Evolutionary conservation across 257 asterid species (phyloP).

Genomic region (Misopates orontium): DNA sequence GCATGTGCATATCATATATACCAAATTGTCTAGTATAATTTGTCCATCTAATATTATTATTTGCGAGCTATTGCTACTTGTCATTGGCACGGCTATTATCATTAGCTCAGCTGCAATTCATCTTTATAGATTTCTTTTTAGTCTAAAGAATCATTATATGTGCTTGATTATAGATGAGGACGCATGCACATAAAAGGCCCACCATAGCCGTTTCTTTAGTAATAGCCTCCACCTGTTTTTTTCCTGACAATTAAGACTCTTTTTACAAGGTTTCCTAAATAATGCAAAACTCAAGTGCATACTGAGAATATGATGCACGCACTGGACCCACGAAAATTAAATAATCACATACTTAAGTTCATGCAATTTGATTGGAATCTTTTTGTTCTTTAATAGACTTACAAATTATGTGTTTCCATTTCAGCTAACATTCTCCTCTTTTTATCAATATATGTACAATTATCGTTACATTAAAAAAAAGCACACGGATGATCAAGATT

Average conservation of each 20-base stretch:
- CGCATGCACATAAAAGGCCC: constrained; percentile 48
- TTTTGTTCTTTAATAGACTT: not conserved
- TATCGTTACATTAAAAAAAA: no score
- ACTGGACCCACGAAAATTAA: no score
- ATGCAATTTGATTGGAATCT: not conserved
- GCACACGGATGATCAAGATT: constrained; percentile 13
- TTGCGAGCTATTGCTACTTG: constrained; percentile 8
- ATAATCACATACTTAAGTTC: no score
- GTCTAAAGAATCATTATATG: constrained; percentile 41
- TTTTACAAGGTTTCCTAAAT: no score
- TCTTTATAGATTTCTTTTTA: constrained; percentile 37
- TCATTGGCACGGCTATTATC: constrained; percentile 30
- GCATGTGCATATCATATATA: no score
- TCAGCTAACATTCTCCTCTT: constrained; percentile 21
- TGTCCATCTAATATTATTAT: no score
- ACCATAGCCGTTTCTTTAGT: not conserved
- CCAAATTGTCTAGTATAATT: no score
- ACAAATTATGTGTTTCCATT: constrained; percentile 1
- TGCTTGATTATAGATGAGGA: constrained; percentile 4
- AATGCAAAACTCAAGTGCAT: no score
- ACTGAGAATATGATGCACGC: constrained; percentile 17
- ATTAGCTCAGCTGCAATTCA: constrained; percentile 36
- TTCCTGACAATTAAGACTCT: no score
- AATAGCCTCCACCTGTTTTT: no score
- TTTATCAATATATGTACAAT: no score